Base-by-base conservation (phyloP, 495 filamentous ascomycete species). In the Penicillium simplicissimum region DNA sequence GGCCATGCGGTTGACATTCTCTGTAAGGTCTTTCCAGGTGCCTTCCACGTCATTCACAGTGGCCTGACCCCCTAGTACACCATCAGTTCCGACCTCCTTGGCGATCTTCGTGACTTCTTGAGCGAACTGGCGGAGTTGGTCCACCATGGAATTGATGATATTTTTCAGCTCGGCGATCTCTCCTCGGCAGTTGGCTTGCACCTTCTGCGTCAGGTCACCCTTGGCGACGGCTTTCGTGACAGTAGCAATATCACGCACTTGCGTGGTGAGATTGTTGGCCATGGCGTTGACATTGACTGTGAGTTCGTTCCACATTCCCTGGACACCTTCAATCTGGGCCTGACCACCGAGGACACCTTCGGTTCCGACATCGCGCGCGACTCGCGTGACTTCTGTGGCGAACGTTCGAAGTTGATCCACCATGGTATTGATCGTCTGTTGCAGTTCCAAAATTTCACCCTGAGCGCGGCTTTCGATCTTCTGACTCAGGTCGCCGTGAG, bases 361-460 rank as follows among this genome's bases (percentile, higher is more conserved):
- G 25, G 93, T 97, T 54, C 95, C 95, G 72, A 98, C 96, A 78
- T 98, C 96, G 73, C 94, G 86, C 56, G 96, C 93, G 11, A 99
- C 96, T 63, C 92, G 88, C 14, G 93, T 98, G 59, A 99, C 95
- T 80, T 99, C 94, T 15, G 92, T 94, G 45, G 95, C 95, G 78
- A 99, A 99, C 11, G 93, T 96, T 58, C 93, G 88, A 52, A 99
- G 81, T 78, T 99, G 95, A 67, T 96, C 94, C 70, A 99, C 96
- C 95, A 98, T 98, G 73, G 90, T 96, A 68, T 98, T 98, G 67
- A 98, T 98, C 0, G 95, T 98, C 71, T 97, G 91, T 74, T 98
- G 96, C 23, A 98, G 81, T 71, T 98, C 90, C 35, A 97, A 79
- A 66, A 98, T 98, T 80, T 98, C 96, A 67, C 95, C 95, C 68